A percentile compares a stretch with the other conserved stretches of the same genome.
Evolutionary conservation across 2,329 filamentous ascomycete genomes (phyloP).

Genomic region (Alternaria novae-zelandiae): DNA sequence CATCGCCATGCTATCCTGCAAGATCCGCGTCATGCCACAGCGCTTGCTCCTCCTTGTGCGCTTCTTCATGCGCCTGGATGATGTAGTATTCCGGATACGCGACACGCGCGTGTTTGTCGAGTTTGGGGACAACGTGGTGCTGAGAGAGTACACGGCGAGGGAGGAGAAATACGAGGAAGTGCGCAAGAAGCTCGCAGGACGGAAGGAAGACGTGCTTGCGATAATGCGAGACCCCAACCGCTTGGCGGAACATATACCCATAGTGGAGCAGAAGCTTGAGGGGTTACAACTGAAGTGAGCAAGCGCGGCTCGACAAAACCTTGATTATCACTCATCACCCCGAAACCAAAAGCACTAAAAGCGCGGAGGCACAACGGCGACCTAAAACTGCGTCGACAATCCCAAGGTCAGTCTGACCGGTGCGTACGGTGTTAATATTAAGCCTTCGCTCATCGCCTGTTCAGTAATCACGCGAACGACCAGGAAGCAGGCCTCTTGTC

Average conservation of each 20-base stretch:
- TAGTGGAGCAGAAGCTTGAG: conserved; percentile 74
- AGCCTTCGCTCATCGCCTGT: not conserved
- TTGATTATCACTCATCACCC: not conserved
- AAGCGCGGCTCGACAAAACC: not conserved
- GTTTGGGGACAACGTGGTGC: conserved; percentile 77
- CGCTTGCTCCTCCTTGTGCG: conserved; percentile 83
- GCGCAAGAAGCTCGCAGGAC: conserved; percentile 62
- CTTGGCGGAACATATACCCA: conserved; percentile 63
- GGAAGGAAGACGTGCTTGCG: conserved; percentile 74
- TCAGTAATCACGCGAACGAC: not conserved
- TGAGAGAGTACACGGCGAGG: conserved; percentile 88
- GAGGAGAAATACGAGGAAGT: conserved; percentile 82
- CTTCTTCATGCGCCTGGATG: conserved; percentile 92
- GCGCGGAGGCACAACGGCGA: not conserved
- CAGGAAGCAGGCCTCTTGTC: not conserved
- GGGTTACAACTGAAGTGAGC: conserved; percentile 49
- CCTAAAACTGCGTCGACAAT: not conserved
- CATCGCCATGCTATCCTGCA: conserved; percentile 87
- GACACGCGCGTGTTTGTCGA: conserved; percentile 94
- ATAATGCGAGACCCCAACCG: conserved; percentile 80
- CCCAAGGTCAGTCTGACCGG: not conserved
- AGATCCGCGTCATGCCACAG: conserved; percentile 90
- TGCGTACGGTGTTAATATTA: not conserved
- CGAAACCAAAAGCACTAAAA: not conserved
- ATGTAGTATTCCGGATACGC: conserved; percentile 83